Evolutionary conservation across 306 rosid species (phyloP), one percentile per base, ranked within the genome.

Genomic region (Cucurbita pepo): DNA sequence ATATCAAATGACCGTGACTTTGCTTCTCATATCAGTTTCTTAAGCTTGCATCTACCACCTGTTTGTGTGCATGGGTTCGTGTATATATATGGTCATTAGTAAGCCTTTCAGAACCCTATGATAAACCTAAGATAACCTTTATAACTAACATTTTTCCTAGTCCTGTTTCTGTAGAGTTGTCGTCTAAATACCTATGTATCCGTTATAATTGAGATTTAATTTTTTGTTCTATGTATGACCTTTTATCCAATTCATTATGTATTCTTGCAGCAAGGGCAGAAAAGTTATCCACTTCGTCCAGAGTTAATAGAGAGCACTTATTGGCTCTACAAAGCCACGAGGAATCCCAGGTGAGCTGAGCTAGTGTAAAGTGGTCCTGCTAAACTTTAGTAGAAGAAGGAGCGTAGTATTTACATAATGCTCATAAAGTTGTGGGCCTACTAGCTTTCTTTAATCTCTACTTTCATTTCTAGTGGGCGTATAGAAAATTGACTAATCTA

Each of bases 231-330:
- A 1, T 36, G 48, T 16, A 10, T 71, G 4, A 11, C 10, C 41
- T 4, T 54, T n/a, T 34, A 7, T 71, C 56, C 15, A 36, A 71
- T 54, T 69, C 75, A 56, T 44, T 18, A 60, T 47, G 73, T 67
- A 38, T 83, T 10, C 48, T 80, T 64, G 72, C 83, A 93, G 98
- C 82, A 86, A 74, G 98, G 97, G 69, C 98, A 93, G 80, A 87
- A 84, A 82, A 90, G 98, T 80, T 93, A 93, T 74, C 98, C 98
- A 0, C 75, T 93, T 73, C 90, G 96, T 81, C 98, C 98, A 11
- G 98, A 90, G 86, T 78, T 93, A 79, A 90, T 93, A 51, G 98
- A 93, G 86, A 93, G 98, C 91, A 93, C 98, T 5, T 93, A 90
- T 80, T 93, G 97, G 98, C 96, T 93, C 67, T 93, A 88, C 83